These are phyloP conservation scores for Fusarium transvaalense DNA, from an alignment of 2,329 filamentous ascomycete genomes.

Conservation along the genomic window DNA sequence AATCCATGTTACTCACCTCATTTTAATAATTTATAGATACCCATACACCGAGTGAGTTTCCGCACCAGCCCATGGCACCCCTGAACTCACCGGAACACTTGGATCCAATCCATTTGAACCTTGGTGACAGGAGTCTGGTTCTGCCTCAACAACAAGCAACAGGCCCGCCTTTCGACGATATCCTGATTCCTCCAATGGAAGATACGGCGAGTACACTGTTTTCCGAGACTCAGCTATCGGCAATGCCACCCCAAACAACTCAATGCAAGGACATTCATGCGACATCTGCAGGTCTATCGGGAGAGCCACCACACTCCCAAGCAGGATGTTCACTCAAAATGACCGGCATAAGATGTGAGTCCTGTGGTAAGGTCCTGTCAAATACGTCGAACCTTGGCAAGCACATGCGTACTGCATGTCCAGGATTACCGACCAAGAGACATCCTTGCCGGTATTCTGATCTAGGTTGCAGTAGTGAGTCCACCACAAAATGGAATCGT, in stretches of 20 bases:
- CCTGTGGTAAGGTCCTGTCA: slow-evolving; percentile 49
- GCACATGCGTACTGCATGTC: slow-evolving; percentile 49
- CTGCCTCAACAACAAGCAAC: background rate
- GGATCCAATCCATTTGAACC: background rate
- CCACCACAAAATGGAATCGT: slow-evolving; percentile 50
- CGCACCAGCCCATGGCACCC: background rate
- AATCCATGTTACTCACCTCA: background rate
- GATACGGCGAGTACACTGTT: background rate
- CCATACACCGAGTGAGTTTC: background rate
- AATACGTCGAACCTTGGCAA: slow-evolving; percentile 52
- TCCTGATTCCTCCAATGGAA: background rate
- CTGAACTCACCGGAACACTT: background rate
- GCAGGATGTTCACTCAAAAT: slow-evolving; percentile 21
- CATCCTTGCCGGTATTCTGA: slow-evolving; percentile 46
- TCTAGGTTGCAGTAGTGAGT: slow-evolving; percentile 40
- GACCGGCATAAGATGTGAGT: slow-evolving; percentile 32
- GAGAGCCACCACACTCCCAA: slow-evolving; percentile 21
- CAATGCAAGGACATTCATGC: background rate
- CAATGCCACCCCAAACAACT: background rate
- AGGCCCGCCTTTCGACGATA: background rate
- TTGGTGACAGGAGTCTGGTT: background rate
- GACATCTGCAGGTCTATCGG: slow-evolving; percentile 3
- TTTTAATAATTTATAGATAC: background rate
- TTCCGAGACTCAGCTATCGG: background rate
- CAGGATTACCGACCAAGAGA: slow-evolving; percentile 31